Percentiles rank a stretch among this genome's conserved stretches.
Evolutionary conservation across 108 stramenopile genomes (phyloP).

Genomic region (Epithemia pelagica): DNA sequence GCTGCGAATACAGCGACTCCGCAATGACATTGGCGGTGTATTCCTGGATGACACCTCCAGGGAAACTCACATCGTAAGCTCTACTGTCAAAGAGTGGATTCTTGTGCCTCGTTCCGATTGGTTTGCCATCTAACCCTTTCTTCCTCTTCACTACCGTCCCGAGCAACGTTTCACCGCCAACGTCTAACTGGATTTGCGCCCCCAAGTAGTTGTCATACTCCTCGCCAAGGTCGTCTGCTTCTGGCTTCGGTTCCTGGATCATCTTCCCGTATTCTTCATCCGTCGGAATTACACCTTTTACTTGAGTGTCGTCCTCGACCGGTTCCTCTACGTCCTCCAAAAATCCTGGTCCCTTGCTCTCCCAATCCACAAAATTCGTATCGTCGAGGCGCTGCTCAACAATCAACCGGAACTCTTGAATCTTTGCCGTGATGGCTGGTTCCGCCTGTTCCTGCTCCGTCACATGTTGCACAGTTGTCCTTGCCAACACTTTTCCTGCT

Average conservation of each 20-base stretch:
- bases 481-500: slow-evolving; percentile 10
- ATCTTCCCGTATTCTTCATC: not conserved
- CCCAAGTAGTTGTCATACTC: not conserved
- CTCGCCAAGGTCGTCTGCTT: not conserved
- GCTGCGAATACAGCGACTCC: not conserved
- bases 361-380: not conserved
- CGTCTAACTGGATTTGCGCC: not conserved
- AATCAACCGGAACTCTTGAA: not conserved
- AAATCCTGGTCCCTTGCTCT: not conserved
- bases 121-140: not conserved
- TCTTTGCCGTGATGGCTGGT: not conserved
- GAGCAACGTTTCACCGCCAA: not conserved
- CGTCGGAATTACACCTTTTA: not conserved
- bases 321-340: not conserved
- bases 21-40: not conserved
- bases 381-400: not conserved
- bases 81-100: not conserved
- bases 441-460: not conserved
- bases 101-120: not conserved
- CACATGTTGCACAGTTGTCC: slow-evolving; percentile 21
- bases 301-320: not conserved
- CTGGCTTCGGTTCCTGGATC: not conserved
- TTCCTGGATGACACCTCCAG: not conserved
- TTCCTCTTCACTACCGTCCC: not conserved
- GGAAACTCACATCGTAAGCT: not conserved